These are phyloP conservation scores for Quercus aquifolioides DNA, from an alignment of 306 rosid species.

Conservation along the genomic window DNA sequence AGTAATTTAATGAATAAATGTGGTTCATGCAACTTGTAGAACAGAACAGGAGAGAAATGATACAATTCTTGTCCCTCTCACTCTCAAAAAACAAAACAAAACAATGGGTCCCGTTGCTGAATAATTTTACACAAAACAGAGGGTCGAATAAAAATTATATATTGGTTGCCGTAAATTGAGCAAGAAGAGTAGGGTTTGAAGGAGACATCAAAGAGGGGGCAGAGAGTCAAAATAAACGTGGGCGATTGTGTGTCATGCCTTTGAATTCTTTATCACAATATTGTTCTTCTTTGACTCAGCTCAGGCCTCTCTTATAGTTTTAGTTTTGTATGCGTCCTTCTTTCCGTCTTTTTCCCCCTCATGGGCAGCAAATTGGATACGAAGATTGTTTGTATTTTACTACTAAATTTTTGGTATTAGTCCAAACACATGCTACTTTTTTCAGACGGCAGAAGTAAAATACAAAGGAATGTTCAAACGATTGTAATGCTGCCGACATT, in stretches of 20 bases:
- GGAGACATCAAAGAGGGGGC: not conserved
- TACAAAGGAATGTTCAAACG: too few species aligned
- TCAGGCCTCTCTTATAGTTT: not conserved
- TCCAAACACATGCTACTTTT: too few species aligned
- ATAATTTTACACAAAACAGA: not conserved
- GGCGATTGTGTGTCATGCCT: not conserved
- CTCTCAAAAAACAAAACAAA: too few species aligned
- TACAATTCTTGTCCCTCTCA: too few species aligned
- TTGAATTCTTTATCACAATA: not conserved
- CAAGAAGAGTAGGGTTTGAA: constrained; percentile 1
- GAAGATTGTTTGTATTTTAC: not conserved
- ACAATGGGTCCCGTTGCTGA: too few species aligned
- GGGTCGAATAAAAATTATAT: too few species aligned
- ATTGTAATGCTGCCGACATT: too few species aligned
- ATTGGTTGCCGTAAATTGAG: not conserved
- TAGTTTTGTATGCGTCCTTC: not conserved
- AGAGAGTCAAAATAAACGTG: not conserved
- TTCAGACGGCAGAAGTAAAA: too few species aligned
- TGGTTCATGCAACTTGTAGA: not conserved
- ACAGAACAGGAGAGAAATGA: not conserved
- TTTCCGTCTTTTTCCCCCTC: not conserved
- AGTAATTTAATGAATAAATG: too few species aligned
- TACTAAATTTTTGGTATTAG: too few species aligned
- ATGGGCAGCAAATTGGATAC: not conserved
- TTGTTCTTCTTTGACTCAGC: constrained; percentile 1